Percentiles rank a stretch among this genome's conserved stretches.
Evolutionary conservation across 352 stramenopile genomes (phyloP).

Genomic region (Pythium rhizo-oryzae): DNA sequence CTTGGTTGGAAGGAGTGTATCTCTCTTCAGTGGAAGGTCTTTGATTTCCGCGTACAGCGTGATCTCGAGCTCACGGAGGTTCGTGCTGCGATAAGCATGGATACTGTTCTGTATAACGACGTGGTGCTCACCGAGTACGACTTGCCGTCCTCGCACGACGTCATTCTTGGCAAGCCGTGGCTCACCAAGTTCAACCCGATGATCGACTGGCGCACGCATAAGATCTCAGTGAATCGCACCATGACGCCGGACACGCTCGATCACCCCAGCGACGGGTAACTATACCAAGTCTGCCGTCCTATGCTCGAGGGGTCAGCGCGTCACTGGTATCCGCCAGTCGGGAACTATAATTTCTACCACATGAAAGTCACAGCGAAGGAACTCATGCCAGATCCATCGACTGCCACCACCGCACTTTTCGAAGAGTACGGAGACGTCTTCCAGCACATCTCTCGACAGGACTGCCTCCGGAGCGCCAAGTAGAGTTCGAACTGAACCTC

Average conservation of each 20-base stretch:
- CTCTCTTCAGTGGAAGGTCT: neutral
- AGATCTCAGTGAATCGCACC: neutral
- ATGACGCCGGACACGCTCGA: neutral
- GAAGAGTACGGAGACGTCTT: neutral
- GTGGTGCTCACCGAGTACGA: conserved; percentile 12
- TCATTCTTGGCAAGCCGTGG: conserved; percentile 29
- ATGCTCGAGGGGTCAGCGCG: neutral
- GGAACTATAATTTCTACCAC: conserved; percentile 1
- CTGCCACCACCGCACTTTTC: neutral
- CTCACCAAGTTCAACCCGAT: conserved; percentile 19
- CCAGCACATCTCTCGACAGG: neutral
- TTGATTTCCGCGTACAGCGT: conserved; percentile 2
- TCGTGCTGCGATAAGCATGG: conserved; percentile 1
- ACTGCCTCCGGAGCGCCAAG: conserved; percentile 1
- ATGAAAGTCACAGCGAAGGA: conserved; percentile 1
- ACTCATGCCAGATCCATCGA: neutral
- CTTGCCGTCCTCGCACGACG: conserved; percentile 7
- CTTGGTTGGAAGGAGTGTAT: neutral
- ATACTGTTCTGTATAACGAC: neutral
- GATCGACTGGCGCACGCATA: conserved; percentile 27
- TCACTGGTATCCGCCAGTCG: neutral
- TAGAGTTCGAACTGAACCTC: conserved; percentile 24
- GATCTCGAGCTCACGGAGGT: neutral
- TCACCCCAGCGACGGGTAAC: neutral
- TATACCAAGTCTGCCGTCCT: neutral